These are phyloP conservation scores for Tricholoma matsutake DNA, from an alignment of 768 basidiomycete species.

Conservation along the genomic window DNA sequence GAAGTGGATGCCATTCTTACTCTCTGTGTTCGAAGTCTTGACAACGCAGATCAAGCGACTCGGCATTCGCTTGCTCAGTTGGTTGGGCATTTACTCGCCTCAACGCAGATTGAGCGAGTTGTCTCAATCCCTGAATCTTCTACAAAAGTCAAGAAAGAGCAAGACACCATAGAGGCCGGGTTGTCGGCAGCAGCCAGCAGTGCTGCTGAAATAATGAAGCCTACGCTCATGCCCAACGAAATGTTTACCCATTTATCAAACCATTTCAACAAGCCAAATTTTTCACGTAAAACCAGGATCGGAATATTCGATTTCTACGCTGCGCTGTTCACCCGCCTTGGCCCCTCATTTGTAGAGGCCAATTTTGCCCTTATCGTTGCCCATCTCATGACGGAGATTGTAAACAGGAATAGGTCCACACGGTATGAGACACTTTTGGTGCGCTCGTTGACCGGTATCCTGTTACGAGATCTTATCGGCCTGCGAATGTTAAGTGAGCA, in stretches of 20 bases:
- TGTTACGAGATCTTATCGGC: slow-evolving; percentile 85
- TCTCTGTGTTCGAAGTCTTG: slow-evolving; percentile 69
- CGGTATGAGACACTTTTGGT: slow-evolving; percentile 75
- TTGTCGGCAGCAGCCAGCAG: slow-evolving; percentile 39
- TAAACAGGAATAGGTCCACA: slow-evolving; percentile 51
- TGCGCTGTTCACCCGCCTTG: slow-evolving; percentile 71
- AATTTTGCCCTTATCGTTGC: slow-evolving; percentile 78
- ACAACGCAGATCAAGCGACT: slow-evolving; percentile 80
- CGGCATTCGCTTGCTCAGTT: slow-evolving; percentile 78
- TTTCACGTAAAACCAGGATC: slow-evolving; percentile 69
- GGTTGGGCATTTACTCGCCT: slow-evolving; percentile 78
- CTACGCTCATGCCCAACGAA: slow-evolving; percentile 68
- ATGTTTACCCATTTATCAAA: slow-evolving; percentile 81
- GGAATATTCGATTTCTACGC: slow-evolving; percentile 90
- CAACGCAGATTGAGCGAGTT: slow-evolving; percentile 70
- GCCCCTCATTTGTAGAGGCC: slow-evolving; percentile 71
- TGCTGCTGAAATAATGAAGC: slow-evolving; percentile 56
- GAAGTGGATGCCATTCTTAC: slow-evolving; percentile 79
- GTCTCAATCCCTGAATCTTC: slow-evolving; percentile 41
- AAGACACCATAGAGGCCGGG: slow-evolving; percentile 58
- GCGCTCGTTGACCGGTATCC: slow-evolving; percentile 68
- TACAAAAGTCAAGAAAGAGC: slow-evolving; percentile 64
- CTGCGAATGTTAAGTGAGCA: slow-evolving; percentile 89
- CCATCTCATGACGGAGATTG: slow-evolving; percentile 79
- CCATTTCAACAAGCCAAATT: slow-evolving; percentile 74